phyloP scores from a whole-genome alignment of 2,329 filamentous ascomycete genomes.

The Aspergillus thermomutatus region DNA sequence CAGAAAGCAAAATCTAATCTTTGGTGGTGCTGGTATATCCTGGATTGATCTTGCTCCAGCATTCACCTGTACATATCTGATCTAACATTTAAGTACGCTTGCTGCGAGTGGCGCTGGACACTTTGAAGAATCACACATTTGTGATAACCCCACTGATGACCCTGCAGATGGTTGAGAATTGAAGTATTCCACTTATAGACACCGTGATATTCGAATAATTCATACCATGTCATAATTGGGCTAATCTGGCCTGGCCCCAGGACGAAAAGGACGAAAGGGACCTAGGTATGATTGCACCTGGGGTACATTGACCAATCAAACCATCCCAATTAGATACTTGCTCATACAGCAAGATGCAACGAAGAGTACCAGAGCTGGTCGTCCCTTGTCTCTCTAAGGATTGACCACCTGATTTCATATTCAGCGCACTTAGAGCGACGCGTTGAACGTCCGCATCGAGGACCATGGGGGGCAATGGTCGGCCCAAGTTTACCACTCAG shows the following conservation, averaged over 20 bases:
- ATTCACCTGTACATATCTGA: background rate
- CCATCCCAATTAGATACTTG: background rate
- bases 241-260: background rate
- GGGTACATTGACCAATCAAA: background rate
- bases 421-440: background rate
- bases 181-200: background rate
- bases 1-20: background rate
- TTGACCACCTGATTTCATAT: background rate
- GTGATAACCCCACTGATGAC: background rate
- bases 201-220: background rate
- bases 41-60: background rate
- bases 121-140: background rate
- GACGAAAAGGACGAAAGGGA: no score
- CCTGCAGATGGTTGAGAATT: background rate
- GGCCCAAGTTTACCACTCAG: background rate
- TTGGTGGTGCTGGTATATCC: background rate
- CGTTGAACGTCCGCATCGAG: background rate
- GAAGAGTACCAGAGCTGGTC: background rate
- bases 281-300: background rate
- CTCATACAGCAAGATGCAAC: background rate
- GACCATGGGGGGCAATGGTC: background rate
- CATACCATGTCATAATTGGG: background rate
- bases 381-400: background rate
- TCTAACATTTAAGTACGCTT: background rate
- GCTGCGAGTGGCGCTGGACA: background rate